Evolutionary conservation across 768 basidiomycete genomes (phyloP).

Genomic region (Pluteus cervinus): DNA sequence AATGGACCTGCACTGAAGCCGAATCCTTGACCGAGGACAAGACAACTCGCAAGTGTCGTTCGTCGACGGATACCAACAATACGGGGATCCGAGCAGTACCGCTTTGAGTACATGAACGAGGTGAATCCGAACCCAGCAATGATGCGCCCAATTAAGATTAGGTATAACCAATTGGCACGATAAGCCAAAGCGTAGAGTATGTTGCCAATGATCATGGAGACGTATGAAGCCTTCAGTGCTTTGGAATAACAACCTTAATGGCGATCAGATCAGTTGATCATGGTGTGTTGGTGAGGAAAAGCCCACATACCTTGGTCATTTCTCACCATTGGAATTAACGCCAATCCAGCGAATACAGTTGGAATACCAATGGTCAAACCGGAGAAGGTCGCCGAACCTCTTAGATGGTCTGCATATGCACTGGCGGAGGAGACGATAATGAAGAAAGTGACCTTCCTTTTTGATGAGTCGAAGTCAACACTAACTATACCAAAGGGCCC

Average conservation of each 20-base stretch:
- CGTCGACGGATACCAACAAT: slow-evolving; percentile 59
- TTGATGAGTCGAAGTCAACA: background rate
- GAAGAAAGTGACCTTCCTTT: slow-evolving; percentile 55
- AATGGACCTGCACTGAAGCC: slow-evolving; percentile 64
- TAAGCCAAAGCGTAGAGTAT: slow-evolving; percentile 60
- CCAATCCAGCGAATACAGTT: slow-evolving; percentile 51
- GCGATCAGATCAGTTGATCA: background rate
- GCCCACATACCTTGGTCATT: slow-evolving; percentile 44
- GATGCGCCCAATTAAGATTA: slow-evolving; percentile 68
- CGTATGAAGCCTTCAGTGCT: slow-evolving; percentile 52
- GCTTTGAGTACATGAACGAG: slow-evolving; percentile 62
- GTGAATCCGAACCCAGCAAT: slow-evolving; percentile 56
- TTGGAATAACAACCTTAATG: slow-evolving; percentile 44
- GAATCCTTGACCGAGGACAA: slow-evolving; percentile 56
- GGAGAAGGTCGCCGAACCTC: slow-evolving; percentile 65
- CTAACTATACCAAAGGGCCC: background rate
- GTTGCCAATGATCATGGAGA: slow-evolving; percentile 46
- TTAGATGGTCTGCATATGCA: slow-evolving; percentile 54
- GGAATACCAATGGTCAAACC: slow-evolving; percentile 67
- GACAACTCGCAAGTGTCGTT: slow-evolving; percentile 56
- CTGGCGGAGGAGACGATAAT: slow-evolving; percentile 64
- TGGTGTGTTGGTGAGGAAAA: background rate
- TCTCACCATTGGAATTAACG: slow-evolving; percentile 48
- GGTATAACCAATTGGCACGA: slow-evolving; percentile 50
- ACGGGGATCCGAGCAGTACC: slow-evolving; percentile 66